Evolutionary conservation across 75 land plant genomes (phyloP), one percentile per base, ranked within the genome.

Genomic region (Pinus tabuliformis): DNA sequence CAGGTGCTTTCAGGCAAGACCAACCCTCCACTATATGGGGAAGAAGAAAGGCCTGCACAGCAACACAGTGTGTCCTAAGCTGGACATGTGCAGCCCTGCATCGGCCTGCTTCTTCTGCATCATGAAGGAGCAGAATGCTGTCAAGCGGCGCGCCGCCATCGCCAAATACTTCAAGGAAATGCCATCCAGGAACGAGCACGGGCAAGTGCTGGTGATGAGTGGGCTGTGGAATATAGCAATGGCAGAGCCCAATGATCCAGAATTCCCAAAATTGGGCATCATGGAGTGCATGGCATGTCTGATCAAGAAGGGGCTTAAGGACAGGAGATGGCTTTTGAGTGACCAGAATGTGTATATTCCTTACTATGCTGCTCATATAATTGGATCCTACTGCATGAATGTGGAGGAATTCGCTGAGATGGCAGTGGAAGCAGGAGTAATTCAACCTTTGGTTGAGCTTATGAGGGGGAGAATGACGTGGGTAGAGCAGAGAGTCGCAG

Each of bases 401-500:
- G 64, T 72, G 20, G 75, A 73, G 14, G 83, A 83, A n/a, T 89
- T 83, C 39, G 95, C 95, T 18, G 84, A 73, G 60, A 80, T 36
- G 68, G 95, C 95, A 4, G 89, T 91, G 17, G 58, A 81, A n/a
- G 75, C 84, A 57, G 97, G 93, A 5, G 93, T 85, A 0, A 73
- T 93, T 6, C 78, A 81, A 13, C 89, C 93, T 7, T 77, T 93
- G n/a, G 59, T 93, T 75, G 89, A 90, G 82, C 90, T 92, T 22
- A 63, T 91, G 66, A 81, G 87, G 62, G 95, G 95, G 9, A 83
- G 81, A 60, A 56, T 93, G 26, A 89, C 84, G 54, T 93, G 95
- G 95, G 89, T 93, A 18, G 95, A 93, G 85, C 95, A 91, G 79
- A 76, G 95, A 21, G 95, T 91, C 24, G 93, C 95, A 5, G 89